Evolutionary conservation across 208 protist species (phyloP).

Genomic region (Trypanosomatidae sp.): DNA sequence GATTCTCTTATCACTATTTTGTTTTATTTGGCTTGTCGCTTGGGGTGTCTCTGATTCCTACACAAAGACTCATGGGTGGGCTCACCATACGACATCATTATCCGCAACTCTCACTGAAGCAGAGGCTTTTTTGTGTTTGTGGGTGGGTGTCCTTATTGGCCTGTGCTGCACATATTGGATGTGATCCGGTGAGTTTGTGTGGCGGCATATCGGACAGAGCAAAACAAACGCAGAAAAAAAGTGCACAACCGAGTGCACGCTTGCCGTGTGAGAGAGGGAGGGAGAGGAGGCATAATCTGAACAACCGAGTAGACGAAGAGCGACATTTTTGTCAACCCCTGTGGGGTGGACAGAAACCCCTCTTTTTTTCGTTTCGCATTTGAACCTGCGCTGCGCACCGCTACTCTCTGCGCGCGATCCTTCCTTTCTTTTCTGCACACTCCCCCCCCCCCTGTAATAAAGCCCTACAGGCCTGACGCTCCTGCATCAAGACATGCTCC

Average conservation of each 20-base stretch:
- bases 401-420: not conserved
- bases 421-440: not conserved
- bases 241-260: not conserved
- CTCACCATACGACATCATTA: not conserved
- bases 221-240: not conserved
- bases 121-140: not conserved
- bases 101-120: not conserved
- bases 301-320: not conserved
- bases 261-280: not conserved
- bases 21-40: not conserved
- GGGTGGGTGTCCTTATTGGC: not conserved
- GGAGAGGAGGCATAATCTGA: not conserved
- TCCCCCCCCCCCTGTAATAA: not conserved
- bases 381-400: not conserved
- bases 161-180: not conserved
- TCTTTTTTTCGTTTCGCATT: not conserved
- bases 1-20: not conserved
- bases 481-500: constrained; percentile 1
- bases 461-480: not conserved
- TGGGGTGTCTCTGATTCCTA: not conserved
- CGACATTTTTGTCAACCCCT: not conserved
- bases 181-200: not conserved
- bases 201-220: not conserved
- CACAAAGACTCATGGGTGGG: not conserved
- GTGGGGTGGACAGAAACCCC: not conserved